Evolutionary conservation across 352 stramenopile species (phyloP).

Genomic region (Phytophthora tentaculata): DNA sequence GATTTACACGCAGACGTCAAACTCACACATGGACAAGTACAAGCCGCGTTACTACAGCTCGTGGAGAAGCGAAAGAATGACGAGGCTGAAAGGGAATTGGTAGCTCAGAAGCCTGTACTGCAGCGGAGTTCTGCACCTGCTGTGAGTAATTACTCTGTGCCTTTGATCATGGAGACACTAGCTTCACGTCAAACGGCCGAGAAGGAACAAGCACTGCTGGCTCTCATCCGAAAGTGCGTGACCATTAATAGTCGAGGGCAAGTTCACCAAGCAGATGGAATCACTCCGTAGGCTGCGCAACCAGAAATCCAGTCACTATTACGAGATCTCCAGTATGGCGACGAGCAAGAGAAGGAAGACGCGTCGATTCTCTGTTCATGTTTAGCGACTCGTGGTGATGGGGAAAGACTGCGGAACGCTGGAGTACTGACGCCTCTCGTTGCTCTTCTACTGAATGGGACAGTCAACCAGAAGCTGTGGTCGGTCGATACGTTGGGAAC

Average conservation of each 20-base stretch:
- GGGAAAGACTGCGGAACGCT: slow-evolving; percentile 16
- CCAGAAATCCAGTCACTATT: too few species aligned
- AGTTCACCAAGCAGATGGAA: slow-evolving; percentile 31
- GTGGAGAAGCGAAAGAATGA: slow-evolving; percentile 28
- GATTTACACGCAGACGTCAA: slow-evolving; percentile 27
- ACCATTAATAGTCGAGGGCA: slow-evolving; percentile 27
- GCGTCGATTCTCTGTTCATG: slow-evolving; percentile 21
- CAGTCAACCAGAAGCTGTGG: slow-evolving; percentile 26
- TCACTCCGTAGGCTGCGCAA: slow-evolving; percentile 14
- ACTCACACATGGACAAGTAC: slow-evolving; percentile 25
- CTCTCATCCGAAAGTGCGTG: slow-evolving; percentile 28
- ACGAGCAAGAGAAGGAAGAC: slow-evolving; percentile 23
- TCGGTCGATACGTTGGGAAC: slow-evolving; percentile 22
- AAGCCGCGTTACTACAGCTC: slow-evolving; percentile 19
- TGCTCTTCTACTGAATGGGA: slow-evolving; percentile 16
- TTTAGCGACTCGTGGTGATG: slow-evolving; percentile 24
- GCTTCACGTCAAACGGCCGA: not conserved
- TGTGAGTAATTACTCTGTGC: slow-evolving; percentile 23
- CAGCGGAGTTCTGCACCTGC: slow-evolving; percentile 14
- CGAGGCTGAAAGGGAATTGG: too few species aligned
- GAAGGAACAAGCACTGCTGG: slow-evolving; percentile 27
- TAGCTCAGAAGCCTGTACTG: slow-evolving; percentile 17
- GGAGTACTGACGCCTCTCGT: too few species aligned
- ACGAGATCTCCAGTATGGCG: slow-evolving; percentile 10
- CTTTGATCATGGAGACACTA: slow-evolving; percentile 22